Evolutionary conservation across 441 rosid species (phyloP).

Genomic region (Populus hybrid): DNA sequence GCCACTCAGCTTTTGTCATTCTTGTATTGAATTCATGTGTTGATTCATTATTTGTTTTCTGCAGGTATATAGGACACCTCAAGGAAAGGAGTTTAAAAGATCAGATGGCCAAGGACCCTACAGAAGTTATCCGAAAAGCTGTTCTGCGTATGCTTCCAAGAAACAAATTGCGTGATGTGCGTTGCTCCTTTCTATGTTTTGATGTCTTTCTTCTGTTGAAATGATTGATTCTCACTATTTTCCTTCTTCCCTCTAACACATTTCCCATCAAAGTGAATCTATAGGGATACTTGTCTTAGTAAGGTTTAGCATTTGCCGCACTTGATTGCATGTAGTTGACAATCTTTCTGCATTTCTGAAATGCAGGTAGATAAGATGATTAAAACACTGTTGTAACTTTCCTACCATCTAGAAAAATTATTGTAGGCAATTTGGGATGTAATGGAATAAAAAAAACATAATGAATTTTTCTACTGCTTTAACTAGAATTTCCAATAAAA

Average conservation of each 20-base stretch:
- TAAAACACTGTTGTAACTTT: background rate
- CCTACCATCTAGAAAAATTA: background rate
- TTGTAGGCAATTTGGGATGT: background rate
- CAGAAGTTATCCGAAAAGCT: conserved; percentile 98
- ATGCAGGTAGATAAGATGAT: background rate
- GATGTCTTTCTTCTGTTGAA: background rate
- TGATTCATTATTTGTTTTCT: conserved; percentile 16
- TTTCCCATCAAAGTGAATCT: background rate
- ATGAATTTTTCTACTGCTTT: no score
- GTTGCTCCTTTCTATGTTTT: conserved; percentile 14
- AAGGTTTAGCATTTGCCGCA: background rate
- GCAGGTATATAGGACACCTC: conserved; percentile 86
- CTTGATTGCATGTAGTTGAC: background rate
- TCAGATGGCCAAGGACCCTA: conserved; percentile 89
- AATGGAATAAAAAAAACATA: background rate
- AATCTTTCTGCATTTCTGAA: background rate
- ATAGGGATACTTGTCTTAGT: background rate
- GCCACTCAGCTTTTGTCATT: no score
- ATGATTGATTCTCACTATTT: background rate
- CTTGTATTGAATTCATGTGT: background rate
- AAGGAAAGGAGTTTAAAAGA: conserved; percentile 94
- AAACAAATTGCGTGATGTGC: conserved; percentile 92
- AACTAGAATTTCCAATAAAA: background rate
- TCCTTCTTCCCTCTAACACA: background rate
- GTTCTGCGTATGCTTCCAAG: conserved; percentile 96